These are phyloP conservation scores for Talaromyces liani DNA, from an alignment of 495 filamentous ascomycete genomes.

Conservation along the genomic window DNA sequence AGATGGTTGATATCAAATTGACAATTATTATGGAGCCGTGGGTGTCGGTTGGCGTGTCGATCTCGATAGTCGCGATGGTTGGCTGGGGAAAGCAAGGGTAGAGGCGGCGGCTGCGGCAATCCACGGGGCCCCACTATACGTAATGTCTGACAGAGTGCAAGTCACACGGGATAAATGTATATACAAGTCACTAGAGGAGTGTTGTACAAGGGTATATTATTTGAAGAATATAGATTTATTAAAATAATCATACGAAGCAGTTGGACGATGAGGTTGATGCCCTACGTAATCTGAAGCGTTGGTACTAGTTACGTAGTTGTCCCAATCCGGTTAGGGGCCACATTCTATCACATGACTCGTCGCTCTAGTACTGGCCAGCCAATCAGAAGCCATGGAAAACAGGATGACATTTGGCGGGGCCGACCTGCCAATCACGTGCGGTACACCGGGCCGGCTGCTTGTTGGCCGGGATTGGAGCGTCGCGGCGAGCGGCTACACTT, in stretches of 20 bases:
- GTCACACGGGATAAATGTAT: background rate
- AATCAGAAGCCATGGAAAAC: background rate
- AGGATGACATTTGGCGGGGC: background rate
- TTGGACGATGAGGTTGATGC: background rate
- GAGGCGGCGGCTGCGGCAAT: conserved; percentile 7
- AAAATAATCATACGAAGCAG: background rate
- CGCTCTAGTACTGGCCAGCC: background rate
- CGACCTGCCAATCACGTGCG: background rate
- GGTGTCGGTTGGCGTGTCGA: background rate
- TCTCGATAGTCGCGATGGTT: background rate
- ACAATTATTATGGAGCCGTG: background rate
- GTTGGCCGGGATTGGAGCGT: background rate
- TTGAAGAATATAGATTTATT: background rate
- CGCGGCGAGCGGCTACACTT: conserved; percentile 38
- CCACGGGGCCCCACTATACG: background rate
- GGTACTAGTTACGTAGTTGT: background rate
- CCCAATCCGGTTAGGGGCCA: background rate
- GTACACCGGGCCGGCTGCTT: conserved; percentile 5
- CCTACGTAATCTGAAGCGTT: background rate
- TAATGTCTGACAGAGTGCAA: background rate
- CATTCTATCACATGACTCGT: background rate
- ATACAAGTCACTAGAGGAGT: background rate
- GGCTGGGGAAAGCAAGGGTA: background rate
- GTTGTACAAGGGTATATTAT: background rate
- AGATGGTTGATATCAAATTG: background rate